These are phyloP conservation scores for Pythium vanterpoolii DNA, from an alignment of 352 stramenopile species.

Conservation along the genomic window DNA sequence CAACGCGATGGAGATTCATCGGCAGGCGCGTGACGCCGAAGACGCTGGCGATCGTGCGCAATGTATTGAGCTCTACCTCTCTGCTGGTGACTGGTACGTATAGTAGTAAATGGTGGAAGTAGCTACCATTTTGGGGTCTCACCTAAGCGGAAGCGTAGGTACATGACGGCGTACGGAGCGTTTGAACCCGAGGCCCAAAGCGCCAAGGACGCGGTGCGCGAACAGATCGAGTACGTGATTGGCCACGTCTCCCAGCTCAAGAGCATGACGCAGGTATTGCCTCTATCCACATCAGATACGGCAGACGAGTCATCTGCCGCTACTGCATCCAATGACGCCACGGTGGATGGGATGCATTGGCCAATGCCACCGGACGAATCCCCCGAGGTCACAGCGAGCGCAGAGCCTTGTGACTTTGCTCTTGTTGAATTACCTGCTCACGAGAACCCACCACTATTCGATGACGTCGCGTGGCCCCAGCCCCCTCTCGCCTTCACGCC, in stretches of 20 bases:
- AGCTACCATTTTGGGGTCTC: background rate
- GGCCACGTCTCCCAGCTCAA: constrained; percentile 62
- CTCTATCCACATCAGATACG: background rate
- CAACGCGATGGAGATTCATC: constrained; percentile 22
- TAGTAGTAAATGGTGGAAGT: background rate
- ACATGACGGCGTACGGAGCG: constrained; percentile 64
- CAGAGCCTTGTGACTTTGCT: background rate
- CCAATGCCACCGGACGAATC: constrained; percentile 8
- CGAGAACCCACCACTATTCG: background rate
- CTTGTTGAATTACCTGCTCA: background rate
- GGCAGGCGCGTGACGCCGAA: constrained; percentile 10
- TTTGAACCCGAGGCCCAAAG: constrained; percentile 28
- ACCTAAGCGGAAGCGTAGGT: constrained; percentile 16
- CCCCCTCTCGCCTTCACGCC: constrained; percentile 11
- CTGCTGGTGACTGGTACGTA: constrained; percentile 33
- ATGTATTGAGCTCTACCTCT: constrained; percentile 51
- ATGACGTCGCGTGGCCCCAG: constrained; percentile 15
- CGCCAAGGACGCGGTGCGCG: constrained; percentile 36
- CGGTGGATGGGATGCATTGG: constrained; percentile 10
- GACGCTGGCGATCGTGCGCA: constrained; percentile 6
- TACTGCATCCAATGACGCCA: background rate
- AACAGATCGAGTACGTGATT: constrained; percentile 80
- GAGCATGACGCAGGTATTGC: too few species aligned
- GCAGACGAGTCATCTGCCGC: background rate
- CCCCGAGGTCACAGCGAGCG: background rate